Percentiles rank a stretch among this genome's conserved stretches.
Conservation (phyloP, 2,329 filamentous ascomycete species). For the Cladophialophora yegresii region DNA sequence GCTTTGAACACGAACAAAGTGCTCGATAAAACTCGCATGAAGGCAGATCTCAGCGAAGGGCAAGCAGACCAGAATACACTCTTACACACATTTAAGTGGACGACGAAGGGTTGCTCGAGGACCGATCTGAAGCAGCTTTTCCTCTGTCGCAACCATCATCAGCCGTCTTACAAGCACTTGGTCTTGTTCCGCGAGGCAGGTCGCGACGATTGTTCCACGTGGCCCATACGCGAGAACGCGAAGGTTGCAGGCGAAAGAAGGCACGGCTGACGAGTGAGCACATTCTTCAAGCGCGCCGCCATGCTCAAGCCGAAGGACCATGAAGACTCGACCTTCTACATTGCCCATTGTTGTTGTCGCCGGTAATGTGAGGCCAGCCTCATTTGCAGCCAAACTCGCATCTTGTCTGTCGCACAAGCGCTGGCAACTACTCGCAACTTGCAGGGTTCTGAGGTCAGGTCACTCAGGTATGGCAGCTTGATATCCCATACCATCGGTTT, state of each 20-base stretch:
- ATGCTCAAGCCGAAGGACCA: neutral
- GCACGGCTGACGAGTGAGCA: neutral
- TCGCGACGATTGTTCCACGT: neutral
- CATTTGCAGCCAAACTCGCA: neutral
- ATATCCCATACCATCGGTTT: neutral
- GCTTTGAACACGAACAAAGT: neutral
- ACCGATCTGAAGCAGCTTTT: neutral
- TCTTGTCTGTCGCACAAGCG: neutral
- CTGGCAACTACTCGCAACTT: neutral
- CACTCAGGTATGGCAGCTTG: neutral
- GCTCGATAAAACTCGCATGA: neutral
- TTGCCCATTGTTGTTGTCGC: neutral
- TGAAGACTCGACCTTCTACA: neutral
- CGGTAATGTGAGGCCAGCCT: neutral
- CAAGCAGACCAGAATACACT: neutral
- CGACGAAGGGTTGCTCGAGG: neutral
- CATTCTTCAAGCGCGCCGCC: neutral
- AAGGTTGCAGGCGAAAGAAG: neutral
- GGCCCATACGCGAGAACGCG: neutral
- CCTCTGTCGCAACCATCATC: neutral
- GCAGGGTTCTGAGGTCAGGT: neutral
- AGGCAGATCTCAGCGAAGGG: neutral
- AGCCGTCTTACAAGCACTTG: neutral
- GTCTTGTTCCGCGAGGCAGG: neutral
- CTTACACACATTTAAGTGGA: neutral